Percentiles rank a stretch among this genome's conserved stretches.
These are phyloP conservation scores for Pichia sp. DNA, from an alignment of 1,139 yeast genomes.

Conservation along the genomic window DNA sequence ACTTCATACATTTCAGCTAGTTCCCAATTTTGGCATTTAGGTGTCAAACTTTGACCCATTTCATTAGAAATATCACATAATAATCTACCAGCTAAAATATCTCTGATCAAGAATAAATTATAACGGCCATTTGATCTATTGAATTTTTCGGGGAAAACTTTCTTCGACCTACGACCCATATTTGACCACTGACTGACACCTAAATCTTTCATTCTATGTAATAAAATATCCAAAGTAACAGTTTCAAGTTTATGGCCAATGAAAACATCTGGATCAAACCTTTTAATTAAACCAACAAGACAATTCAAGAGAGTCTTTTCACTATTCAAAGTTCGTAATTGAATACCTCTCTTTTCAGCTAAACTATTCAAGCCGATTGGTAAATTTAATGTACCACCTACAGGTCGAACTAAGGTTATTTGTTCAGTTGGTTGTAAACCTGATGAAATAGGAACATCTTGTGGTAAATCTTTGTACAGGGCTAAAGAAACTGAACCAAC, in stretches of 20 bases:
- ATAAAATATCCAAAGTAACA: constrained; percentile 69
- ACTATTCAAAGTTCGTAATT: constrained; percentile 53
- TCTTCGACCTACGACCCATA: constrained; percentile 75
- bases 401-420: constrained; percentile 72
- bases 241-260: constrained; percentile 83
- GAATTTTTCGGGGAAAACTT: constrained; percentile 69
- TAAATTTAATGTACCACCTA: constrained; percentile 45
- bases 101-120: constrained; percentile 50
- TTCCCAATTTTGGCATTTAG: constrained; percentile 96
- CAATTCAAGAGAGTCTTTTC: constrained; percentile 71
- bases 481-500: constrained; percentile 78
- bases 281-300: constrained; percentile 64
- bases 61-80: constrained; percentile 91
- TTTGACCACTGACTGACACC: constrained; percentile 72
- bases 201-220: constrained; percentile 74
- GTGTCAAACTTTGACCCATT: constrained; percentile 87
- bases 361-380: constrained; percentile 68
- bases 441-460: constrained; percentile 63
- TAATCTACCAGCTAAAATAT: constrained; percentile 78
- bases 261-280: constrained; percentile 82
- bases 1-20: constrained; percentile 84
- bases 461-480: constrained; percentile 57
- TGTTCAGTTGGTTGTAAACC: constrained; percentile 48
- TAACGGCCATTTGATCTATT: constrained; percentile 40
- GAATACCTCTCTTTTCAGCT: constrained; percentile 45